Evolutionary conservation across 2,329 filamentous ascomycete genomes (phyloP).

Genomic region (Fusarium foetens): DNA sequence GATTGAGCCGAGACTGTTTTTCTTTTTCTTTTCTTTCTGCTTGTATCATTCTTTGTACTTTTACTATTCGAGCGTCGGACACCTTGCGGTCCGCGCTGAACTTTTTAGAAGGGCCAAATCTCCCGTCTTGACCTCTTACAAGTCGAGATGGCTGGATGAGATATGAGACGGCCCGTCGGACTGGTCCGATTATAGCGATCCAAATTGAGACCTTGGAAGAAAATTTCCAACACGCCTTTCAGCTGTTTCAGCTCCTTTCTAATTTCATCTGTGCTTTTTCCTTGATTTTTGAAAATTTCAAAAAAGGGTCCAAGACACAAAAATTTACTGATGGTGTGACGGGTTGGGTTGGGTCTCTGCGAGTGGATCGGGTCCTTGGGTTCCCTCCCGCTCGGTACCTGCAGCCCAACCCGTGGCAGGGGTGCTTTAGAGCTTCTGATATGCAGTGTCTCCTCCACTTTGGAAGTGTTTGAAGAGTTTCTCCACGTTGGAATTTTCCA

Average conservation of each 20-base stretch:
- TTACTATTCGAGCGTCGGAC: conserved; percentile 17
- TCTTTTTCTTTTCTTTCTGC: neutral
- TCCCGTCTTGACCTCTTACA: conserved; percentile 20
- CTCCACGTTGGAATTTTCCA: conserved; percentile 13
- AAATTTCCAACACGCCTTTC: conserved; percentile 1
- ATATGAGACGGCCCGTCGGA: conserved; percentile 20
- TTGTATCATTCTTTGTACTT: conserved; percentile 26
- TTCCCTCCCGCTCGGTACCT: conserved; percentile 40
- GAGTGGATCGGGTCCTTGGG: conserved; percentile 29
- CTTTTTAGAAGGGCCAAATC: conserved; percentile 33
- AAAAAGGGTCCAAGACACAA: conserved; percentile 26
- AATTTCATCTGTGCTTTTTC: conserved; percentile 5
- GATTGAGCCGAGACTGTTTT: conserved; percentile 10
- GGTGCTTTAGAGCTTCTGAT: conserved; percentile 20
- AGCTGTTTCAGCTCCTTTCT: conserved; percentile 12
- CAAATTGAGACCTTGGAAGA: conserved; percentile 22
- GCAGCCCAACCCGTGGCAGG: conserved; percentile 39
- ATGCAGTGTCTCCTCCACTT: conserved; percentile 26
- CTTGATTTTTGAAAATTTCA: conserved; percentile 18
- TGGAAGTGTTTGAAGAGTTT: conserved; percentile 5
- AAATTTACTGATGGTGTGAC: conserved; percentile 26
- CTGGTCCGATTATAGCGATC: conserved; percentile 24
- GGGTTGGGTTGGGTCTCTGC: conserved; percentile 32
- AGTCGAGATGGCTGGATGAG: conserved; percentile 22
- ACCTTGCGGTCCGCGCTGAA: conserved; percentile 18